Evolutionary conservation across 805 yeast species (phyloP).

Genomic region (Blastobotrys americana): DNA sequence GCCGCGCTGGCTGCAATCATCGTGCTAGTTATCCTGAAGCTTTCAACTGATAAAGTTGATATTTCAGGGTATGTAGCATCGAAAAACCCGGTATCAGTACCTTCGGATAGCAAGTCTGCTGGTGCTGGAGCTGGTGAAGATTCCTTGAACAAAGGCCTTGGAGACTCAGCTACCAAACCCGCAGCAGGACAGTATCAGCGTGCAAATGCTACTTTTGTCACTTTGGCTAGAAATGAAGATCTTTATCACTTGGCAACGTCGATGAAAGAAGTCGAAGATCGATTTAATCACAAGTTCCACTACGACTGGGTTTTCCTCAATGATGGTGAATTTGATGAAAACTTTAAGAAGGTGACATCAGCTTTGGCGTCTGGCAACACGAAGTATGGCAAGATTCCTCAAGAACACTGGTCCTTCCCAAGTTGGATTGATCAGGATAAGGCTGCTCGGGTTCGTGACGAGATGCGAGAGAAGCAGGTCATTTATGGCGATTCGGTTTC

Average conservation of each 20-base stretch:
- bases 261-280: conserved; percentile 65
- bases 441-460: conserved; percentile 55
- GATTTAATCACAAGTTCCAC: conserved; percentile 66
- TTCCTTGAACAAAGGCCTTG: conserved; percentile 6
- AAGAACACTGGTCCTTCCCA: conserved; percentile 84
- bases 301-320: conserved; percentile 93
- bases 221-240: conserved; percentile 67
- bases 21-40: conserved; percentile 28
- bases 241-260: conserved; percentile 50
- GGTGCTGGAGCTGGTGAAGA: conserved; percentile 2
- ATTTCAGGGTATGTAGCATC: conserved; percentile 19
- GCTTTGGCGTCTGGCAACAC: conserved; percentile 57
- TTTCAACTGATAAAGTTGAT: conserved; percentile 23
- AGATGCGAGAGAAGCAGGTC: conserved; percentile 46
- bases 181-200: conserved; percentile 17
- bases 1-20: conserved; percentile 29
- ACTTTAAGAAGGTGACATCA: conserved; percentile 51
- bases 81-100: conserved; percentile 5
- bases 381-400: conserved; percentile 64
- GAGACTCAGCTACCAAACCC: conserved; percentile 6
- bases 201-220: conserved; percentile 40
- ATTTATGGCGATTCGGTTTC: conserved; percentile 71
- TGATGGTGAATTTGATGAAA: conserved; percentile 66
- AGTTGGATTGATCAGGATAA: conserved; percentile 64
- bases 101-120: conserved; percentile 12